phyloP scores from a whole-genome alignment of 1,139 yeast genomes.

The Sugiyamaella novakii region DNA sequence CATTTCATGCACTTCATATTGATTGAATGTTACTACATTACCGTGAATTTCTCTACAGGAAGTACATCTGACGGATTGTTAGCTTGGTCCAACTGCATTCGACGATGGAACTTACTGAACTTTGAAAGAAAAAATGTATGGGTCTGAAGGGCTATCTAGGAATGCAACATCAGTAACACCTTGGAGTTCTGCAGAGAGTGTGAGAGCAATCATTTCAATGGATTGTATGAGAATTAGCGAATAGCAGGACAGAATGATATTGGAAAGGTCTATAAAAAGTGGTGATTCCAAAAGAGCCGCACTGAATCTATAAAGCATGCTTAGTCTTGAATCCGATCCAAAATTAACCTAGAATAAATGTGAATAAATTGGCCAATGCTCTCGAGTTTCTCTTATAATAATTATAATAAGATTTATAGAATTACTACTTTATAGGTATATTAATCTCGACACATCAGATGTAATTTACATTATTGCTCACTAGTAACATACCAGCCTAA shows the following conservation, averaged over 20 bases:
- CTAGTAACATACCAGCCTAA: conserved; percentile 1
- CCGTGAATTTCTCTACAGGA: conserved; percentile 77
- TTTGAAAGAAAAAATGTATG: conserved; percentile 74
- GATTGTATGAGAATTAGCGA: too few relatives aligned
- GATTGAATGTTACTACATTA: conserved; percentile 71
- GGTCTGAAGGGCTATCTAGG: conserved; percentile 58
- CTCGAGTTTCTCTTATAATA: too few relatives aligned
- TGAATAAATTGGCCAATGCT: too few relatives aligned
- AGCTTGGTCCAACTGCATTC: neutral
- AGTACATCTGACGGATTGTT: conserved; percentile 52
- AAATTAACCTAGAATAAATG: too few relatives aligned
- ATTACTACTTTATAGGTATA: too few relatives aligned
- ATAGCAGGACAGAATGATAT: too few relatives aligned
- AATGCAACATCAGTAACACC: conserved; percentile 69
- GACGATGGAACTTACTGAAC: conserved; percentile 46
- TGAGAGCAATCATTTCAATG: conserved; percentile 49
- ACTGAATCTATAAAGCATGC: too few relatives aligned
- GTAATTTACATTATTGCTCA: too few relatives aligned
- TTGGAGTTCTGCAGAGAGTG: conserved; percentile 59
- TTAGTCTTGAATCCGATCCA: too few relatives aligned
- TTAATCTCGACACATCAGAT: too few relatives aligned
- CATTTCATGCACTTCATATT: conserved; percentile 61
- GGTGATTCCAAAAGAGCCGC: neutral
- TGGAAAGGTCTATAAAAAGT: neutral
- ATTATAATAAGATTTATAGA: too few relatives aligned